These are phyloP conservation scores for Moricandia moricandioides DNA, from an alignment of 345 rosid genomes.

Conservation along the genomic window DNA sequence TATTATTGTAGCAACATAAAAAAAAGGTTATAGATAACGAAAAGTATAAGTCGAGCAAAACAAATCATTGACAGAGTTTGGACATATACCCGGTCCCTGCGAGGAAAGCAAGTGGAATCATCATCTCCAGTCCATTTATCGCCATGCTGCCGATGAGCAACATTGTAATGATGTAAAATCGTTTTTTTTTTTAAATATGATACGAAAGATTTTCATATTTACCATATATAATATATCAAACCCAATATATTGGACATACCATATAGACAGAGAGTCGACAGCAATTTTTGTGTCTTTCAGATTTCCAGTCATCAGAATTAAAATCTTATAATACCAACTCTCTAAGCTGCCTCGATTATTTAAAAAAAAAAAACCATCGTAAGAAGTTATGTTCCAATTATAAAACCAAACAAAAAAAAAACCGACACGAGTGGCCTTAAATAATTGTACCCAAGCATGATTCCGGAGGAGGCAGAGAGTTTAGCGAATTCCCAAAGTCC, in stretches of 20 bases:
- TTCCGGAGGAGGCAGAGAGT: neutral
- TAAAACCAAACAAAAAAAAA: neutral
- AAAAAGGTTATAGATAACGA: neutral
- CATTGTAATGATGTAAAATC: neutral
- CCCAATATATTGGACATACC: conserved; percentile 39
- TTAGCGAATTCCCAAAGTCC: neutral
- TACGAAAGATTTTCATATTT: neutral
- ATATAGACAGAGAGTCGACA: conserved; percentile 45
- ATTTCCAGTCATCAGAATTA: conserved; percentile 79
- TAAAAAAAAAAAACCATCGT: neutral
- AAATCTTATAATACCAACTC: conserved; percentile 46
- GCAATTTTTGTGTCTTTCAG: conserved; percentile 69
- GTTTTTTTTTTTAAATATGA: neutral
- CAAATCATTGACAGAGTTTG: neutral
- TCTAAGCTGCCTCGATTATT: conserved; percentile 34
- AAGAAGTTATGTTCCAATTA: neutral
- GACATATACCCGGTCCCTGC: conserved; percentile 56
- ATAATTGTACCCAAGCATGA: neutral
- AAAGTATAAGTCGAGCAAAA: neutral
- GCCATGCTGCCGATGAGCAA: conserved; percentile 54
- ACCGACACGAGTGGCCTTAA: neutral
- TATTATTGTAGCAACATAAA: neutral
- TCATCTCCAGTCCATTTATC: conserved; percentile 75
- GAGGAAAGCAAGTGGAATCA: conserved; percentile 80
- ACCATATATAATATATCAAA: neutral